A percentile compares a stretch with the other conserved stretches of the same genome.
These are phyloP conservation scores for Phytophthora pistaciae DNA, from an alignment of 352 stramenopile genomes.

Conservation along the genomic window DNA sequence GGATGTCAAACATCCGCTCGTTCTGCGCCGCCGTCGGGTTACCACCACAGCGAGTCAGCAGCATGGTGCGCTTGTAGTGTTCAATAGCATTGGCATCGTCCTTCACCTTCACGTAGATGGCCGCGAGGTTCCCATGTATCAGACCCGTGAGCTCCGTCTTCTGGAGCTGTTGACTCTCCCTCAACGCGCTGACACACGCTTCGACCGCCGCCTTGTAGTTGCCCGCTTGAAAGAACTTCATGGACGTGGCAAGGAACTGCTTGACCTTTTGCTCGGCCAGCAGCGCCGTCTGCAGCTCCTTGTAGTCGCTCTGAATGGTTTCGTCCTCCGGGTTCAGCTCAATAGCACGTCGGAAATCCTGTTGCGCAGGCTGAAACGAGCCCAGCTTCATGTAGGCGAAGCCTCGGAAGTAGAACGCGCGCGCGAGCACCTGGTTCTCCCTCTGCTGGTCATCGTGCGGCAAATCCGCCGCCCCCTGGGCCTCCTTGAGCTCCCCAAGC, in stretches of 20 bases:
- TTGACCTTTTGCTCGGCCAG: slow-evolving; percentile 62
- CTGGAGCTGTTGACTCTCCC: slow-evolving; percentile 57
- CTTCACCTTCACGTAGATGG: slow-evolving; percentile 61
- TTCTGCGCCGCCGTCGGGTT: slow-evolving; percentile 43
- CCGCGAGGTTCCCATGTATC: slow-evolving; percentile 74
- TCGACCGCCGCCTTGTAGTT: slow-evolving; percentile 66
- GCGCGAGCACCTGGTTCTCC: slow-evolving; percentile 46
- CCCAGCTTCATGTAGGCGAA: slow-evolving; percentile 63
- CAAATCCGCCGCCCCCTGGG: slow-evolving; percentile 29
- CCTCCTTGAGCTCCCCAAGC: slow-evolving; percentile 51
- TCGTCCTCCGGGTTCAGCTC: slow-evolving; percentile 62
- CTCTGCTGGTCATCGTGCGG: slow-evolving; percentile 13
- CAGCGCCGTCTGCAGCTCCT: slow-evolving; percentile 53
- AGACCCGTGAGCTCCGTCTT: slow-evolving; percentile 72
- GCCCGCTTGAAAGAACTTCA: slow-evolving; percentile 67
- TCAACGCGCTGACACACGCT: slow-evolving; percentile 53
- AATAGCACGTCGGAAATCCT: slow-evolving; percentile 61
- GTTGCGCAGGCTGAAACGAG: slow-evolving; percentile 44
- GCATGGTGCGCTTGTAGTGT: slow-evolving; percentile 67
- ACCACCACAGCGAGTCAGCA: slow-evolving; percentile 39
- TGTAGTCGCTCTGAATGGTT: slow-evolving; percentile 61
- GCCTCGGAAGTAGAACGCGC: slow-evolving; percentile 71
- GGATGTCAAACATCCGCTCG: slow-evolving; percentile 68
- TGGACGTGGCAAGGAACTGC: slow-evolving; percentile 56
- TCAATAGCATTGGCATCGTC: slow-evolving; percentile 68